phyloP scores from a whole-genome alignment of 164 flowering plant genomes.

The Akebia trifoliata region DNA sequence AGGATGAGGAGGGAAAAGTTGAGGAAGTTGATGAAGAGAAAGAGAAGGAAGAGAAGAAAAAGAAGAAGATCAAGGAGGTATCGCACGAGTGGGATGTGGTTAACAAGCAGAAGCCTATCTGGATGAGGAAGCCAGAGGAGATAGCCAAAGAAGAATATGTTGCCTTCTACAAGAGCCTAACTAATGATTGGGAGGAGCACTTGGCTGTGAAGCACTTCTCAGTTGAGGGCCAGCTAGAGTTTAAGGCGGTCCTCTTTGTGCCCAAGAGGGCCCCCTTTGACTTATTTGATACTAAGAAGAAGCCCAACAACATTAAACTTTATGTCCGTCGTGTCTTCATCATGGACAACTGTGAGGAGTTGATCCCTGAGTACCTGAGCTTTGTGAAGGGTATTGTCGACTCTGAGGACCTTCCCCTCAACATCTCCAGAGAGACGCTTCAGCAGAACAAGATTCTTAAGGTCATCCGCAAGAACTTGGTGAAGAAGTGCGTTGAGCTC shows the following conservation, averaged over 20 bases:
- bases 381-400: slow-evolving; percentile 47
- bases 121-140: slow-evolving; percentile 53
- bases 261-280: slow-evolving; percentile 27
- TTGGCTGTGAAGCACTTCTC: slow-evolving; percentile 17
- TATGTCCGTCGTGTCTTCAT: slow-evolving; percentile 46
- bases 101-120: slow-evolving; percentile 45
- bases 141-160: slow-evolving; percentile 42
- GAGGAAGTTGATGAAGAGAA: slow-evolving; percentile 40
- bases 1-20: slow-evolving; percentile 38
- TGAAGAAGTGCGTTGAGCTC: slow-evolving; percentile 48
- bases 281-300: slow-evolving; percentile 32
- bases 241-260: slow-evolving; percentile 34
- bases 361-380: slow-evolving; percentile 42
- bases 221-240: slow-evolving; percentile 21
- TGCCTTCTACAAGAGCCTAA: slow-evolving; percentile 37
- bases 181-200: slow-evolving; percentile 29
- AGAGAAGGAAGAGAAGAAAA: slow-evolving; percentile 41
- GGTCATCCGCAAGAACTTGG: slow-evolving; percentile 50
- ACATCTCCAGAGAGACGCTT: slow-evolving; percentile 37
- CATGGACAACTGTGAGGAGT: slow-evolving; percentile 48
- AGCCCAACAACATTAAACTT: slow-evolving; percentile 40
- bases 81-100: slow-evolving; percentile 38
- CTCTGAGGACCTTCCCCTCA: slow-evolving; percentile 42
- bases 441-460: slow-evolving; percentile 24
- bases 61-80: slow-evolving; percentile 44